Conservation (phyloP, 139 green algal species). For the Chlorella sorokiniana region DNA sequence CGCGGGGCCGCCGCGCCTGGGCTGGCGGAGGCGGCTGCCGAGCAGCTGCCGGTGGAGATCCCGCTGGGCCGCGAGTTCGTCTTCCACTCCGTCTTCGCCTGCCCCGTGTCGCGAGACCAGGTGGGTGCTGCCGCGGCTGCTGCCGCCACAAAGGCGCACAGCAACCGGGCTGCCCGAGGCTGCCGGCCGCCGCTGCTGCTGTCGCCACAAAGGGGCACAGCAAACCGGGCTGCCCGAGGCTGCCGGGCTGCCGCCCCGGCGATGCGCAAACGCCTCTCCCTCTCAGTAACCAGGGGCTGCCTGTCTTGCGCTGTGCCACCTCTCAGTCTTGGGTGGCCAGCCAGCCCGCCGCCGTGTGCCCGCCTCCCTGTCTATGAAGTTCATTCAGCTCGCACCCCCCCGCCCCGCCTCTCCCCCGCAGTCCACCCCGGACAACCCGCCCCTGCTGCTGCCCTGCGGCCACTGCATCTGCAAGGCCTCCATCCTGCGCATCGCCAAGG, state of each 20-base stretch:
- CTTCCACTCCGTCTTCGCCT: constrained; percentile 93
- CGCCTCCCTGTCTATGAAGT: background rate
- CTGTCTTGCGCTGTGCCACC: too few relatives aligned
- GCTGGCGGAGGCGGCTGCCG: constrained; percentile 7
- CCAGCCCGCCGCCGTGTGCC: too few relatives aligned
- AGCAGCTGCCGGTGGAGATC: constrained; percentile 92
- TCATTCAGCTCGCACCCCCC: too few relatives aligned
- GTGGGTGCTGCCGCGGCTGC: background rate
- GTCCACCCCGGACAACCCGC: constrained; percentile 82
- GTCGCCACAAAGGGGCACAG: too few relatives aligned
- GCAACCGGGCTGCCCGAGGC: too few relatives aligned
- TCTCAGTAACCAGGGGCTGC: too few relatives aligned
- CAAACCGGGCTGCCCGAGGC: too few relatives aligned
- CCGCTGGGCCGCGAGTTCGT: constrained; percentile 88
- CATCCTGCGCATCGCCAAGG: constrained; percentile 84
- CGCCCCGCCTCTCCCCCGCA: constrained; percentile 34
- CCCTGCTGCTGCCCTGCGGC: constrained; percentile 92
- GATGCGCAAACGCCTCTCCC: too few relatives aligned
- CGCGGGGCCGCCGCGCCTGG: background rate
- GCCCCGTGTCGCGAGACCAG: constrained; percentile 85
- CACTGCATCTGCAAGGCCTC: constrained; percentile 89
- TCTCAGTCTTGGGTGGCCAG: too few relatives aligned
- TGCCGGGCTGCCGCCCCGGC: too few relatives aligned
- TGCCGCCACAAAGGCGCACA: too few relatives aligned
- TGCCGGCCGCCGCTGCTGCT: background rate